Conservation (phyloP, 2,329 filamentous ascomycete genomes). For the Fusarium pseudonygamai region DNA sequence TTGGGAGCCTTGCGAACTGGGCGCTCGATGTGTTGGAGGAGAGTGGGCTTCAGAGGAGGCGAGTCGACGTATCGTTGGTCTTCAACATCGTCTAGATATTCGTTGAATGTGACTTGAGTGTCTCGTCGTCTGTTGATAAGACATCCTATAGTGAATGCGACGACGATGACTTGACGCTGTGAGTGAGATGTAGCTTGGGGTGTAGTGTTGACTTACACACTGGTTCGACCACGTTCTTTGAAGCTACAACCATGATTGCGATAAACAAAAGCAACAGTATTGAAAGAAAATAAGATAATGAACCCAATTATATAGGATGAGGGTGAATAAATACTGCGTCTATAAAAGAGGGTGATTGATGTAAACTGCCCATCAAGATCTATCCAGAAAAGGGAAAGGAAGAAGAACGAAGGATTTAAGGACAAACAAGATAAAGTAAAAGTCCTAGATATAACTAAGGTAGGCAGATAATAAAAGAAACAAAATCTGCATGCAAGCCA, state of each 20-base stretch:
- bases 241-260: not conserved
- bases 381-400: not conserved
- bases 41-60: constrained; percentile 36
- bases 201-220: constrained; percentile 13
- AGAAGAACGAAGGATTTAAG: not conserved
- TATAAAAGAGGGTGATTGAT: not conserved
- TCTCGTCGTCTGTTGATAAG: constrained; percentile 38
- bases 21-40: constrained; percentile 12
- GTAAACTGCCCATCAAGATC: not conserved
- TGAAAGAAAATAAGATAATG: not conserved
- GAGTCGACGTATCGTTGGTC: constrained; percentile 26
- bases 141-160: constrained; percentile 37
- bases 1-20: constrained; percentile 37
- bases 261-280: not conserved
- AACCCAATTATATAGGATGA: not conserved
- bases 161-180: constrained; percentile 29
- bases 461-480: not conserved
- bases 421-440: not conserved
- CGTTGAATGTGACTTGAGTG: not conserved
- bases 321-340: not conserved
- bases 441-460: not conserved
- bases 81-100: constrained; percentile 29
- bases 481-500: not conserved
- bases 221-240: constrained; percentile 25
- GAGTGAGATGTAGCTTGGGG: not conserved